Evolutionary conservation across 2,329 filamentous ascomycete genomes (phyloP).

Genomic region (Apiospora rasikravindrae): DNA sequence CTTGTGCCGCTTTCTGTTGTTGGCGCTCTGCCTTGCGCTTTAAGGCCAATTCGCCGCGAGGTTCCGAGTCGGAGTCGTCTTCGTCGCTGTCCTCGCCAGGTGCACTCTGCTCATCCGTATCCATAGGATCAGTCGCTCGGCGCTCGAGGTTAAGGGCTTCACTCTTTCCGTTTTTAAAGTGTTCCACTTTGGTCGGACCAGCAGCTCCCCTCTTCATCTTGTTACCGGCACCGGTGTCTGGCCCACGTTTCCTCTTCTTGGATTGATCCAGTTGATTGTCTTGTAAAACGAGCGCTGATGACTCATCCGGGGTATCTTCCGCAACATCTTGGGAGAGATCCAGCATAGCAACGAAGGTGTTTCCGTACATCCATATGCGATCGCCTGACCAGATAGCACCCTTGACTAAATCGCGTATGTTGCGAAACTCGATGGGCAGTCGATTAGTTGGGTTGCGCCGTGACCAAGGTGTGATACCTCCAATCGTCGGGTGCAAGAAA

Average conservation of each 20-base stretch:
- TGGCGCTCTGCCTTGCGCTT: slow-evolving; percentile 37
- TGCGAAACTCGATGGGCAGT: slow-evolving; percentile 76
- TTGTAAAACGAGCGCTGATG: slow-evolving; percentile 33
- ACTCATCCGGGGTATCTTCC: slow-evolving; percentile 37
- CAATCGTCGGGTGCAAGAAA: slow-evolving; percentile 79
- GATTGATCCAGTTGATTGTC: slow-evolving; percentile 39
- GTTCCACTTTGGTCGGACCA: slow-evolving; percentile 37
- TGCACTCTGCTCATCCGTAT: slow-evolving; percentile 37
- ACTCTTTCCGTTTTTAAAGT: slow-evolving; percentile 25
- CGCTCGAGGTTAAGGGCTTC: slow-evolving; percentile 37
- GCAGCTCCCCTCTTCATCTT: slow-evolving; percentile 52
- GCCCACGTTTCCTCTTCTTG: slow-evolving; percentile 61
- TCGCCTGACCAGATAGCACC: slow-evolving; percentile 82
- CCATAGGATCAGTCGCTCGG: slow-evolving; percentile 34
- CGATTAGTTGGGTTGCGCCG: slow-evolving; percentile 77
- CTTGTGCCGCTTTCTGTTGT: slow-evolving; percentile 29
- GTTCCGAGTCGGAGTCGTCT: slow-evolving; percentile 42
- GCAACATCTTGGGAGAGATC: slow-evolving; percentile 76
- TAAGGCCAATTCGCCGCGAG: slow-evolving; percentile 36
- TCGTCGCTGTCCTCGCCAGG: slow-evolving; percentile 37
- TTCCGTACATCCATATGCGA: slow-evolving; percentile 86
- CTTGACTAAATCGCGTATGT: slow-evolving; percentile 79
- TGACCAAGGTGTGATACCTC: slow-evolving; percentile 83
- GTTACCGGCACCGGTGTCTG: slow-evolving; percentile 57
- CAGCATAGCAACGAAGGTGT: slow-evolving; percentile 89